Base-by-base conservation (phyloP, 352 stramenopile genomes). In the Bremia lactucae region DNA sequence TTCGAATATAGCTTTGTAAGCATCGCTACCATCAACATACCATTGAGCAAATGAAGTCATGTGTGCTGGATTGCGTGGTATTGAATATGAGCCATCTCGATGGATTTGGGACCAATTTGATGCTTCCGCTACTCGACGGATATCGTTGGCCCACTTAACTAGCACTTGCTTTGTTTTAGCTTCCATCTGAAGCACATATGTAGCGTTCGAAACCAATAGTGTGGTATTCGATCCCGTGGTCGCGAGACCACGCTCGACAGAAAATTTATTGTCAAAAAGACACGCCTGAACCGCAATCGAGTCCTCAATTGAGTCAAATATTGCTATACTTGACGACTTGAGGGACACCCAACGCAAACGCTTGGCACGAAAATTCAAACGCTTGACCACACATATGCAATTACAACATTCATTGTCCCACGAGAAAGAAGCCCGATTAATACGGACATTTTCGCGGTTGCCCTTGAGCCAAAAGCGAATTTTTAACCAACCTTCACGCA, bases 361-460 rank as follows among this genome's bases (percentile, higher is more conserved):
- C 51, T 87, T 87, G 0, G 76, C 72, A n/a, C 81, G 79, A 41
- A 87, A 86, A 45, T 84, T 75, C 1, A 89, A 70, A 6, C 78
- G 78, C 64, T 92, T 92, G 26, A 88, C 67, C 16, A 92, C 74
- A 39, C 80, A 92, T 68, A 89, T 87, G 58, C 80, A 92, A 62
- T 92, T 92, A 51, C 89, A 87, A 49, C 74, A 92, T 47, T 88
- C 73, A 29, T 92, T 92, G 57, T 92, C 80, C 33, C 80, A 92
- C 10, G 72, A 81, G 15, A 70, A 56, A 0, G 75, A 75, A 1
- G 68, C 76, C 10, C 74, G 76, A 36, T 92, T 87, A 38, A 92
- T 83, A 10, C 72, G 80, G 20, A 92, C 76, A 40, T 92, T 87
- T 19, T 92, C 80, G 34, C 78, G 70, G 49, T 87, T 85, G 31